Evolutionary conservation across 2,329 filamentous ascomycete genomes (phyloP).

Genomic region (Periconia sp.): DNA sequence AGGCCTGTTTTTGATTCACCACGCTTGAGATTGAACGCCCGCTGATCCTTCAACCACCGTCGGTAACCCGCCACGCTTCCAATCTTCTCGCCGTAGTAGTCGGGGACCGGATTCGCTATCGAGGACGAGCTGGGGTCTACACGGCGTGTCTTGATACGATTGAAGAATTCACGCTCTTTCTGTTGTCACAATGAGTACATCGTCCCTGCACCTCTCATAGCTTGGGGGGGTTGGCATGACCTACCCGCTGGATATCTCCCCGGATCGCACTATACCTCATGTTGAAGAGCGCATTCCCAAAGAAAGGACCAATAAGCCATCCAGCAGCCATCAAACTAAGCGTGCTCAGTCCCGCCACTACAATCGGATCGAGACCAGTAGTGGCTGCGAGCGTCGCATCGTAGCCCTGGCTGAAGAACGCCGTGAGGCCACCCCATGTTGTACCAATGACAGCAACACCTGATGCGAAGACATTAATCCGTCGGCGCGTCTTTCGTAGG

Average conservation of each 20-base stretch:
- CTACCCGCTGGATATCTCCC: conserved; percentile 72
- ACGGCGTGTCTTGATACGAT: conserved; percentile 86
- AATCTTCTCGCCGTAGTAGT: conserved; percentile 99
- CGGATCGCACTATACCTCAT: conserved; percentile 73
- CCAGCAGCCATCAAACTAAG: conserved; percentile 78
- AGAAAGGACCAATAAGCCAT: conserved; percentile 84
- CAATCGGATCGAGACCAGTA: conserved; percentile 84
- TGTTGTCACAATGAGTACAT: conserved; percentile 37
- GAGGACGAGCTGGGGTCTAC: conserved; percentile 91
- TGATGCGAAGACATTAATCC: conserved; percentile 82
- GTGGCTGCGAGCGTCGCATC: conserved; percentile 70
- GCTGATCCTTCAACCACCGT: conserved; percentile 96
- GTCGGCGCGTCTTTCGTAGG: conserved; percentile 82
- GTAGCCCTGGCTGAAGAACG: conserved; percentile 73
- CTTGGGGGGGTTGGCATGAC: conserved; percentile 34
- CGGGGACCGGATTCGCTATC: conserved; percentile 89
- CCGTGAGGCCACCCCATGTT: conserved; percentile 66
- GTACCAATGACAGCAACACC: conserved; percentile 67
- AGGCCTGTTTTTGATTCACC: no score
- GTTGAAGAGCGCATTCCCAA: conserved; percentile 83
- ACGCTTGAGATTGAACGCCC: conserved; percentile 87
- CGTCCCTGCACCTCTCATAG: background rate
- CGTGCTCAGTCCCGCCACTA: conserved; percentile 82
- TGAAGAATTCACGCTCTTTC: conserved; percentile 96
- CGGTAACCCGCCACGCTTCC: conserved; percentile 89